These are phyloP conservation scores for Ormosia emarginata DNA, from an alignment of 306 rosid species.

Conservation along the genomic window DNA sequence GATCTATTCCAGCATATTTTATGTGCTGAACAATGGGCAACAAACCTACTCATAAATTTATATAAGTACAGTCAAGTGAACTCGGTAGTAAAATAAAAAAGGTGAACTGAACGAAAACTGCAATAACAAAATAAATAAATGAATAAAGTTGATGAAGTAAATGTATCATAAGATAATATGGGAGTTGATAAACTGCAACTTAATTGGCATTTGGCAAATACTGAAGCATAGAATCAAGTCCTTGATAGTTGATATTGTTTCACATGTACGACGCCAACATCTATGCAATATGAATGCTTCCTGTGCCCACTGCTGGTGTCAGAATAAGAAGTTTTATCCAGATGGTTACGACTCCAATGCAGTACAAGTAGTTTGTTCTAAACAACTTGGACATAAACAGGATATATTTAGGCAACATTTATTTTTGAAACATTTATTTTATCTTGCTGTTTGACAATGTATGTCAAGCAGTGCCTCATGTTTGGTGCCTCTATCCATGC, in stretches of 20 bases:
- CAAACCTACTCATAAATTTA: conserved; percentile 52
- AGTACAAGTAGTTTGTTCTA: neutral
- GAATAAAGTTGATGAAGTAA: neutral
- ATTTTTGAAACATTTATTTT: neutral
- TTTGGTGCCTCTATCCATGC: neutral
- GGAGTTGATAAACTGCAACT: conserved; percentile 6
- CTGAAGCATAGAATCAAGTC: neutral
- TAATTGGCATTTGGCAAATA: neutral
- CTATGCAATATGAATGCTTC: neutral
- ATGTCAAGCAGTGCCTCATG: neutral
- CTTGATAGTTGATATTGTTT: neutral
- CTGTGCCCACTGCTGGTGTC: neutral
- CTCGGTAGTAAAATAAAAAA: neutral
- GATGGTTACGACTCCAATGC: neutral
- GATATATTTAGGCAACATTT: neutral
- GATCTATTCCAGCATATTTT: conserved; percentile 54
- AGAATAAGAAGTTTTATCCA: neutral
- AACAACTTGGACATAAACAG: neutral
- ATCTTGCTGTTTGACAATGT: neutral
- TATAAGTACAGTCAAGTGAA: conserved; percentile 7
- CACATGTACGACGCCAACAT: neutral
- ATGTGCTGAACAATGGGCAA: conserved; percentile 71
- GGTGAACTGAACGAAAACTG: conserved; percentile 8
- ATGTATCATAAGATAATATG: neutral
- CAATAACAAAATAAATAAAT: neutral